A percentile compares a stretch with the other conserved stretches of the same genome.
These are phyloP conservation scores for Colletotrichum scovillei DNA, from an alignment of 2,329 filamentous ascomycete genomes.

Conservation along the genomic window DNA sequence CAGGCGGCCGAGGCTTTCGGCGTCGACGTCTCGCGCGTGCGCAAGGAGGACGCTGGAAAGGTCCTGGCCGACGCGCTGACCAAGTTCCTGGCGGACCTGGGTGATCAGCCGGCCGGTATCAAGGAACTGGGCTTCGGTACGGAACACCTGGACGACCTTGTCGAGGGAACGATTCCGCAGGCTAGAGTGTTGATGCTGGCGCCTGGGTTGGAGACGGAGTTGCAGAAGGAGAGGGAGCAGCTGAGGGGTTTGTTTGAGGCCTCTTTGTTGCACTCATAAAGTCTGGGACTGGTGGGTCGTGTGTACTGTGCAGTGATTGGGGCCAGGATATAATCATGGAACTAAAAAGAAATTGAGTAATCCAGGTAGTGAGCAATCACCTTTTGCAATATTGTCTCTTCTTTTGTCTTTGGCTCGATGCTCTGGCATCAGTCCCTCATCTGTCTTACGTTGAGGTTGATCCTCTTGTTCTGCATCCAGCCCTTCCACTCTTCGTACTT, in stretches of 20 bases:
- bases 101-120: slow-evolving; percentile 90
- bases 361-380: background rate
- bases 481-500: slow-evolving; percentile 78
- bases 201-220: slow-evolving; percentile 79
- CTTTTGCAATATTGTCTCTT: background rate
- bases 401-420: background rate
- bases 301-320: too few species aligned
- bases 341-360: background rate
- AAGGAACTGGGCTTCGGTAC: slow-evolving; percentile 83
- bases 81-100: slow-evolving; percentile 83
- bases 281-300: background rate
- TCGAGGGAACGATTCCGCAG: slow-evolving; percentile 96
- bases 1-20: slow-evolving; percentile 91
- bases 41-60: slow-evolving; percentile 89
- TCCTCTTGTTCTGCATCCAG: slow-evolving; percentile 89
- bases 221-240: slow-evolving; percentile 78
- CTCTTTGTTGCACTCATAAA: slow-evolving; percentile 53
- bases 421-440: slow-evolving; percentile 68
- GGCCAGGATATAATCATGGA: background rate
- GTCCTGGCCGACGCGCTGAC: slow-evolving; percentile 86
- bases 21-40: slow-evolving; percentile 87
- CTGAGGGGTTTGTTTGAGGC: slow-evolving; percentile 76
- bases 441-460: slow-evolving; percentile 94
- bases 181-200: slow-evolving; percentile 90
- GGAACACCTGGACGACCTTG: slow-evolving; percentile 82